Evolutionary conservation across 2,329 filamentous ascomycete species (phyloP).

Genomic region (Elsinoe australis): DNA sequence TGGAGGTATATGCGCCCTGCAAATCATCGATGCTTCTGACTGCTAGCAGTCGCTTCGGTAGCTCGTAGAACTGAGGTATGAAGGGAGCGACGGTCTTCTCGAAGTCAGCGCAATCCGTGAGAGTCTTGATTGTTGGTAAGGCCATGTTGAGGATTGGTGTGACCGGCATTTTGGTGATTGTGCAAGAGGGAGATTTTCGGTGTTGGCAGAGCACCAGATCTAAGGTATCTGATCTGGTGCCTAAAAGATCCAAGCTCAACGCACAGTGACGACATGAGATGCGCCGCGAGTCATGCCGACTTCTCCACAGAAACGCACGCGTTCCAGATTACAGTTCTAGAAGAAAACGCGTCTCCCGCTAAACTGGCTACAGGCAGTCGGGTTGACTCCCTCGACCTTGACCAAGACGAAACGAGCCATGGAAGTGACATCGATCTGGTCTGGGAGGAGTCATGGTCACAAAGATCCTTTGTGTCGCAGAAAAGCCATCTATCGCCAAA

Average conservation of each 20-base stretch:
- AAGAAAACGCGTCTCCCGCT: no score
- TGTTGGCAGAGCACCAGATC: no score
- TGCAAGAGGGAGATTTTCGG: background rate
- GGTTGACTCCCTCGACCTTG: no score
- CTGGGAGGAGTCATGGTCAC: conserved; percentile 31
- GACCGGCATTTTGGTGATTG: conserved; percentile 11
- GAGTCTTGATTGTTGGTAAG: conserved; percentile 60
- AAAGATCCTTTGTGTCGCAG: conserved; percentile 67
- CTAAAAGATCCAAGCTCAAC: background rate
- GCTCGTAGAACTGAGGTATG: conserved; percentile 54
- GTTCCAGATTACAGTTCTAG: no score
- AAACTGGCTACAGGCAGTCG: no score
- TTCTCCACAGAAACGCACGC: no score
- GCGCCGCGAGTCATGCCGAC: background rate
- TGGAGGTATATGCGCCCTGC: conserved; percentile 65
- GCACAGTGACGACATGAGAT: conserved; percentile 15
- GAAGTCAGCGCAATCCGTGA: conserved; percentile 71
- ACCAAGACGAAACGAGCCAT: no score
- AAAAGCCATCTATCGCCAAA: conserved; percentile 92
- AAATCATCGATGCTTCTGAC: conserved; percentile 55
- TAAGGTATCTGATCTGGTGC: background rate
- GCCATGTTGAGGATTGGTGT: conserved; percentile 30
- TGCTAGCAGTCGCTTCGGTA: conserved; percentile 43
- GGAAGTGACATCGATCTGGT: background rate
- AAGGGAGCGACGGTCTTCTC: conserved; percentile 67